These are phyloP conservation scores for Guillardia theta DNA, from an alignment of 78 protist genomes.

Conservation along the genomic window DNA sequence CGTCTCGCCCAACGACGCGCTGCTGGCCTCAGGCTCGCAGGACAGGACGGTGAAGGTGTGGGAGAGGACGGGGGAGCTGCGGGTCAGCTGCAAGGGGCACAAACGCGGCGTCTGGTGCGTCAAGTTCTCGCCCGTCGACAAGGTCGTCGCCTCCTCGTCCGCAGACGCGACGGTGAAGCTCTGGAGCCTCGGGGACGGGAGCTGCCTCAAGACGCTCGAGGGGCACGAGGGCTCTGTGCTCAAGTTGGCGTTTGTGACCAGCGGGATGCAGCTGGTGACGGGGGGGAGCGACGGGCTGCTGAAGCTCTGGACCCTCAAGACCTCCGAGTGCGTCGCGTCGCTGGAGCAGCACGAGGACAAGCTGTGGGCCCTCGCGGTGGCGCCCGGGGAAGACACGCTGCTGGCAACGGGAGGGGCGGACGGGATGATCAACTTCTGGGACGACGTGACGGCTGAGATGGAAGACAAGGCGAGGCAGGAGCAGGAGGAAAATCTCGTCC, in stretches of 20 bases:
- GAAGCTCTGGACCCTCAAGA: slow-evolving; percentile 85
- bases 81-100: slow-evolving; percentile 75
- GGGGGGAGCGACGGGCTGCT: slow-evolving; percentile 77
- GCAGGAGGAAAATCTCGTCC: slow-evolving; percentile 33
- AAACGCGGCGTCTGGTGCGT: slow-evolving; percentile 86
- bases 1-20: slow-evolving; percentile 87
- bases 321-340: slow-evolving; percentile 82
- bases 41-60: slow-evolving; percentile 17
- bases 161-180: slow-evolving; percentile 76
- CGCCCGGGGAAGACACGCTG: slow-evolving; percentile 43
- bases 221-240: slow-evolving; percentile 82
- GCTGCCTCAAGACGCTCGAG: slow-evolving; percentile 85
- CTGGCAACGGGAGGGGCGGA: slow-evolving; percentile 84
- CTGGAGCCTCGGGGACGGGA: slow-evolving; percentile 74
- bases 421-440: slow-evolving; percentile 60
- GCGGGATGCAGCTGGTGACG: slow-evolving; percentile 72
- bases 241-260: slow-evolving; percentile 58
- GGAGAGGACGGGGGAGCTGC: neutral
- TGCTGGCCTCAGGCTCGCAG: slow-evolving; percentile 66
- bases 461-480: slow-evolving; percentile 50
- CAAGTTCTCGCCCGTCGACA: slow-evolving; percentile 86
- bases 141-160: slow-evolving; percentile 33
- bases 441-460: slow-evolving; percentile 60
- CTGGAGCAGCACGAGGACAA: slow-evolving; percentile 81
- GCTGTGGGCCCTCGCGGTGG: slow-evolving; percentile 81